Evolutionary conservation across 345 rosid genomes (phyloP), one percentile per base, ranked within the genome.

Genomic region (Rhizophora mangle): DNA sequence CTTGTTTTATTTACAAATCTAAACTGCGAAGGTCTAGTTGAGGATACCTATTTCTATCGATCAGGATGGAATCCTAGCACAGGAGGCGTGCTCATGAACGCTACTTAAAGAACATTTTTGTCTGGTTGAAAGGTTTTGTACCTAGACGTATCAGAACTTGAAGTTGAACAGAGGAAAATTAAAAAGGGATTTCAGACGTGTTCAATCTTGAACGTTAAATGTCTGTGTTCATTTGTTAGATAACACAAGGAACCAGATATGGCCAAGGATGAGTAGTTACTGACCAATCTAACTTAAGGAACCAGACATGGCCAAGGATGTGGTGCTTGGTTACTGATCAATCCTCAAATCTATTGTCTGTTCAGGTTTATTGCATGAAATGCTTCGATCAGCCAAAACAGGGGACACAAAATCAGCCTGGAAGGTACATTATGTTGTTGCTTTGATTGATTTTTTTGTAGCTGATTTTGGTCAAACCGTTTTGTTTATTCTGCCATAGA

Each of bases 361-460:
- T 77, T 58, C 86, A 96, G 99, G 99, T 66, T 84, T 96, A 66
- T 84, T 96, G 77, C 75, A 82, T 68, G 99, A 96, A 86, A 96
- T 96, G 99, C 97, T 96, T 78, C 81, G 97, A 64, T 89, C 97
- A 53, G 90, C 94, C 0, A 96, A 89, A 86, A 77, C 87, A 27
- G 92, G 87, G 63, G 85, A 85, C 87, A 89, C 98, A 39, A 90
- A 86, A 78, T 92, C 98, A 67, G 85, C 97, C 49, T 92, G 97
- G 97, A 96, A 92, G 97, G 99, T 96, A 78, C 58, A 58, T 56
- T 62, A 32, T 49, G 66, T 37, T 72, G 57, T 75, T 8, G 15
- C 19, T 36, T 30, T 63, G 60, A 51, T 22, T 27, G 3, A 59
- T 18, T 30, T 0, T 5, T 8, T 49, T 2, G 37, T 62, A 32